Percentiles rank a stretch among this genome's conserved stretches.
Evolutionary conservation across 768 basidiomycete species (phyloP).

Genomic region (Lactarius akahatsu): DNA sequence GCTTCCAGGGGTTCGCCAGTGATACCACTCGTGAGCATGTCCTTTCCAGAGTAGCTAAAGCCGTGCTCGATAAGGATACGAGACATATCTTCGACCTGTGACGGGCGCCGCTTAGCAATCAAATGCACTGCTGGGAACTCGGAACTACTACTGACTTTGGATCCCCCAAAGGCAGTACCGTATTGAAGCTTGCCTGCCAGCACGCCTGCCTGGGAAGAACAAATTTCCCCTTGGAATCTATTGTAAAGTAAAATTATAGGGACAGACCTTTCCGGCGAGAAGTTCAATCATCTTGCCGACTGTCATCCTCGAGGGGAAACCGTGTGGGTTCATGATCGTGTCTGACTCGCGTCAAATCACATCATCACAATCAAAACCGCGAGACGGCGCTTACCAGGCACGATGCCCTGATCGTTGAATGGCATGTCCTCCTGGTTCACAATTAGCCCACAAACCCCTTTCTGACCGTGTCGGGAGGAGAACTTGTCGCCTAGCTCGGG

Average conservation of each 20-base stretch:
- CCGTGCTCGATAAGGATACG: conserved; percentile 92
- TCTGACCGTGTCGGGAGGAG: conserved; percentile 96
- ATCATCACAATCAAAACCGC: conserved; percentile 9
- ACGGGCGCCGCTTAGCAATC: conserved; percentile 8
- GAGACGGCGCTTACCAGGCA: conserved; percentile 59
- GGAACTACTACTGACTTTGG: conserved; percentile 61
- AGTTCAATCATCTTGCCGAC: conserved; percentile 99
- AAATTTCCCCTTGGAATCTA: background rate
- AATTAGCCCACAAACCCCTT: conserved; percentile 97
- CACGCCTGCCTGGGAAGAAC: conserved; percentile 72
- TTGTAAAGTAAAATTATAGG: conserved; percentile 8
- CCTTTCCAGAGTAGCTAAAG: conserved; percentile 98
- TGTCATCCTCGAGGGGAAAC: conserved; percentile 99
- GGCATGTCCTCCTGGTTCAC: conserved; percentile 99
- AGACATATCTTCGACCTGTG: conserved; percentile 95
- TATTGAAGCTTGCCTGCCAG: conserved; percentile 86
- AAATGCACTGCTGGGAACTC: background rate
- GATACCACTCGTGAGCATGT: conserved; percentile 97
- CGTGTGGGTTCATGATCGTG: conserved; percentile 99
- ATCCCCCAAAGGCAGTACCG: conserved; percentile 96
- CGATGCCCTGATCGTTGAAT: conserved; percentile 97
- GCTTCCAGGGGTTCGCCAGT: conserved; percentile 96
- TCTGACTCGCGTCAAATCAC: conserved; percentile 48
- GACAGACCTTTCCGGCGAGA: conserved; percentile 82
- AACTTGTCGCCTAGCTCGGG: conserved; percentile 99